Evolutionary conservation across 148 eudicot genomes (phyloP).

Genomic region (Heliosperma pusillum): DNA sequence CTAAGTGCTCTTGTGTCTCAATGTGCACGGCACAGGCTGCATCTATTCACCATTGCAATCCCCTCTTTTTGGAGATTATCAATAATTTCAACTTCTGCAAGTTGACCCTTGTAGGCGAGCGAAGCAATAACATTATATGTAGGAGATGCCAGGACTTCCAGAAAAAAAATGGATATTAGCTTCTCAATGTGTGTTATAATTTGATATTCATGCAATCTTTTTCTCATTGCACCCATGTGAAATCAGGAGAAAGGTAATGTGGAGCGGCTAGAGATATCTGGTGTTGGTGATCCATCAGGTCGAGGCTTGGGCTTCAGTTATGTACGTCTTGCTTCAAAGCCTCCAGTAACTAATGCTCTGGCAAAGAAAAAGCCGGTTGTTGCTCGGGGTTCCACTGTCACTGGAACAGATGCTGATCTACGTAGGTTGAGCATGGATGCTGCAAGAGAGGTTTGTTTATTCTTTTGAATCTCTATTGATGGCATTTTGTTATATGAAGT

Average conservation of each 20-base stretch:
- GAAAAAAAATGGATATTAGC: not conserved
- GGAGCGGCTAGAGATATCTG: conserved; percentile 93
- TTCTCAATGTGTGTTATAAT: not conserved
- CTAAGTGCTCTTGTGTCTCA: not conserved
- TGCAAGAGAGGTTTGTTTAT: conserved; percentile 79
- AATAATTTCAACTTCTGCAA: not conserved
- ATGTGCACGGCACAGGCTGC: too few relatives aligned
- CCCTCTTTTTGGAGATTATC: not conserved
- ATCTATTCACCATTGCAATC: too few relatives aligned
- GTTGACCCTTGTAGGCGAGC: not conserved
- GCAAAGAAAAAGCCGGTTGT: conserved; percentile 76
- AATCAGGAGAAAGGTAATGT: conserved; percentile 81
- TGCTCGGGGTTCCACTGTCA: conserved; percentile 71
- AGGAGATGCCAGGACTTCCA: too few relatives aligned
- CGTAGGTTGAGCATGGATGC: conserved; percentile 99
- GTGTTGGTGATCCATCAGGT: conserved; percentile 99
- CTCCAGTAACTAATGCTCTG: conserved; percentile 65
- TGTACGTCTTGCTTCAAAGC: conserved; percentile 83
- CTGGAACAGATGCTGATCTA: conserved; percentile 99
- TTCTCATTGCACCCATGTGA: conserved; percentile 1
- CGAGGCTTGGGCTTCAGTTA: conserved; percentile 96
- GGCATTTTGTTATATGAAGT: not conserved
- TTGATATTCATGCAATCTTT: conserved; percentile 5
- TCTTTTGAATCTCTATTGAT: conserved; percentile 5
- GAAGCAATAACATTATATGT: too few relatives aligned